phyloP scores from a whole-genome alignment of 2,329 filamentous ascomycete genomes.

The Penicillium olsonii region DNA sequence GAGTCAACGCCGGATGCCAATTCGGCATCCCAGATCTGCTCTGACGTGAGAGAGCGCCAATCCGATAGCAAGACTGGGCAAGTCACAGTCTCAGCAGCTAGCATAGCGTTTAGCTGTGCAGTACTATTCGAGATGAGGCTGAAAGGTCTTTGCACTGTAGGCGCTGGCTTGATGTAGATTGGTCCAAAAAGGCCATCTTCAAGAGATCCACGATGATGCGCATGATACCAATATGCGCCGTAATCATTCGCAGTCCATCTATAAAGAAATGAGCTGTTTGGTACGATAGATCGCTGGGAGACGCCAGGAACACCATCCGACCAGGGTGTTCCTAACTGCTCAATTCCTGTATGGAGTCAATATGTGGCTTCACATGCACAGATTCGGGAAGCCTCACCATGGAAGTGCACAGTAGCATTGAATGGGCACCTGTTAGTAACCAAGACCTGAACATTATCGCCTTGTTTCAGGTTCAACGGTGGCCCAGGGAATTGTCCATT shows the following conservation, averaged over 20 bases:
- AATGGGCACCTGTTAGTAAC: conserved; percentile 33
- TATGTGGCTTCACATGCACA: background rate
- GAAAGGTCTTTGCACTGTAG: conserved; percentile 29
- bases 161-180: conserved; percentile 49
- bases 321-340: conserved; percentile 57
- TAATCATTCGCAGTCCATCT: conserved; percentile 58
- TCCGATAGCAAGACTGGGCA: conserved; percentile 58
- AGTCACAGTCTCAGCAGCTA: conserved; percentile 50
- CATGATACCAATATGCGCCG: conserved; percentile 64
- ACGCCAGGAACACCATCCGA: conserved; percentile 62
- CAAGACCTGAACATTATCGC: conserved; percentile 31
- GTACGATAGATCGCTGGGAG: conserved; percentile 54
- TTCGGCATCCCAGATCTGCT: conserved; percentile 40
- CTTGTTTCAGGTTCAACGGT: conserved; percentile 26
- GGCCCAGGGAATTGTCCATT: conserved; percentile 35
- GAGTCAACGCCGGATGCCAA: conserved; percentile 41
- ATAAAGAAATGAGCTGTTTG: conserved; percentile 54
- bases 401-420: conserved; percentile 33
- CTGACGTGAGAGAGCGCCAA: conserved; percentile 57
- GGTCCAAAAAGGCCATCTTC: conserved; percentile 63
- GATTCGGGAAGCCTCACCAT: conserved; percentile 20
- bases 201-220: conserved; percentile 57
- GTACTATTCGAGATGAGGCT: conserved; percentile 32
- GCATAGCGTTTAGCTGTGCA: conserved; percentile 45
- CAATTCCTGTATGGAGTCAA: conserved; percentile 24